Conservation (phyloP, 2,329 filamentous ascomycete species). For the Talaromyces pinophilus region DNA sequence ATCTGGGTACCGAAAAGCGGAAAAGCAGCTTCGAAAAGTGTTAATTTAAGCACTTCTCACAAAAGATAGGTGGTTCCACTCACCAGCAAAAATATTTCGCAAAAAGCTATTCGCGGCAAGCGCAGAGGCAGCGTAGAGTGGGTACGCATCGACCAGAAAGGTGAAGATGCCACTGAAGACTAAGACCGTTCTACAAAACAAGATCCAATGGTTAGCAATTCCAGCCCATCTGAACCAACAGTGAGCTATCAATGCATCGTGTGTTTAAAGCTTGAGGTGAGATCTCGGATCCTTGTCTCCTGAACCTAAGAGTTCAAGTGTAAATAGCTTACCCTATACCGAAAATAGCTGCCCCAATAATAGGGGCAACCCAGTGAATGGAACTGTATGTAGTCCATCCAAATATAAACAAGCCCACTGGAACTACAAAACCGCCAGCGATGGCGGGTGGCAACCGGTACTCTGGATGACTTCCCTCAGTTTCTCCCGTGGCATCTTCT, state of each 20-base stretch:
- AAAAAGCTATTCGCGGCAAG: conserved; percentile 82
- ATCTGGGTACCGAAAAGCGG: conserved; percentile 32
- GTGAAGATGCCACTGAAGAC: conserved; percentile 84
- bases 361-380: conserved; percentile 75
- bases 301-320: too few relatives aligned
- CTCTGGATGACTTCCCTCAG: conserved; percentile 32
- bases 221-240: too few relatives aligned
- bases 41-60: conserved; percentile 24
- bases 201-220: too few relatives aligned
- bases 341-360: conserved; percentile 71
- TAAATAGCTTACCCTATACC: conserved; percentile 57
- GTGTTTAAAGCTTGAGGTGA: too few relatives aligned
- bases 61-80: conserved; percentile 72
- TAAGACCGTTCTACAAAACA: conserved; percentile 52
- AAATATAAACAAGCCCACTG: conserved; percentile 82
- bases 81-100: conserved; percentile 74
- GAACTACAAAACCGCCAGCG: conserved; percentile 71
- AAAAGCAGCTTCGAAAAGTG: neutral
- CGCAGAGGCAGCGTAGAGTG: conserved; percentile 57
- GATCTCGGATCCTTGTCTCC: too few relatives aligned
- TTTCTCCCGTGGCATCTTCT: neutral
- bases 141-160: conserved; percentile 69
- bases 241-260: too few relatives aligned
- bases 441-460: conserved; percentile 57
- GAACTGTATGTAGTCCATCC: conserved; percentile 75